Base-by-base conservation (phyloP, 2,329 filamentous ascomycete species). In the Diplodia corticola region DNA sequence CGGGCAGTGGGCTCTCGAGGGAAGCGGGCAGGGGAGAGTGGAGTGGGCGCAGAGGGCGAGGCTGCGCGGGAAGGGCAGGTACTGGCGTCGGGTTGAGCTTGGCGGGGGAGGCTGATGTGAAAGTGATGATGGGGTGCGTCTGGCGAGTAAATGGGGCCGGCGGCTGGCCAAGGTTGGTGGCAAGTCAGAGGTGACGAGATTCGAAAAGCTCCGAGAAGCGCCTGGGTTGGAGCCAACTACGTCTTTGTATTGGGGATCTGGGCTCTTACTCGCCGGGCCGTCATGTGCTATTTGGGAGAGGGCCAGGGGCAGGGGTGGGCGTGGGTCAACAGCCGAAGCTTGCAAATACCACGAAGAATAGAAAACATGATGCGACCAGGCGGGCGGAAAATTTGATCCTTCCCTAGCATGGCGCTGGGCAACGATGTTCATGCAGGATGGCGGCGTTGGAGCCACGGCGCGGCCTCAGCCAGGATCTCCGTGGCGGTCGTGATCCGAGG, bases 251-350 rank as follows among this genome's bases (percentile, higher is more conserved):
- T 68, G 68, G 49, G 54, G 66, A 68, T 76, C 72, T 68, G 71
- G 66, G 69, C 69, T 75, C 67, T 77, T 67, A 78, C 71, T 79
- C 76, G 77, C 76, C 72, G 76, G 76, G 68, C 69, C 66, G 69
- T 70, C 68, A 70, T 63, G 71, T 75, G 75, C 77, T 78, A 77
- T 74, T 76, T 72, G 70, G 69, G 69, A 73, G 69, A 70, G 70
- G 20, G n/a, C 48, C 12, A 26, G 50, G 50, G 10, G 20, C 46
- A 49, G 60, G 60, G 60, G n/a, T 24, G 28, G 5, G 46, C 37
- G 51, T 28, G 37, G 20, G 40, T 49, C 55, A 60, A 49, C 40
- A 49, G 51, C 51, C 28, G 63, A 12, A 44, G 61, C 61, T 30
- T 49, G 49, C 61, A 33, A 55, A 60, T 51, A 59, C 44, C 51